Conservation (phyloP, 208 protist genomes). For the Wallacemonas rigidus region DNA sequence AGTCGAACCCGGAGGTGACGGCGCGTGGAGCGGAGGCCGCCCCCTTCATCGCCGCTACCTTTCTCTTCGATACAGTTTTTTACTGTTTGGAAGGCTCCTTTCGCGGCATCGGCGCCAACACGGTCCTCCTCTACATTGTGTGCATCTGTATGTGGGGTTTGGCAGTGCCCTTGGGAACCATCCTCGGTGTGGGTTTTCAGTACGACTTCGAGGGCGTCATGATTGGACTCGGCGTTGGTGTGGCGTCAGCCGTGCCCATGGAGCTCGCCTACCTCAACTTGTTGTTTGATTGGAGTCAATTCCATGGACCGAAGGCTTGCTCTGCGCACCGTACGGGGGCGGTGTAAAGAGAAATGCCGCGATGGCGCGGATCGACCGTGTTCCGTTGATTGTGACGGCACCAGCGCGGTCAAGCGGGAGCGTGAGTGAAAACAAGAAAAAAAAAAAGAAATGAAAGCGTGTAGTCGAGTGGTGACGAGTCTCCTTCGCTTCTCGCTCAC, state of each 20-base stretch:
- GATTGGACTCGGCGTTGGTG: conserved; percentile 8
- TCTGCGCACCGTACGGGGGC: no score
- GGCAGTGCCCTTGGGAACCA: conserved; percentile 22
- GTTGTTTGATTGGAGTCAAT: conserved; percentile 4
- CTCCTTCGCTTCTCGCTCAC: background rate
- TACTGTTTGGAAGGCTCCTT: conserved; percentile 34
- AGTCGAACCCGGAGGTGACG: conserved; percentile 28
- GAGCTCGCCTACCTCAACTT: conserved; percentile 19
- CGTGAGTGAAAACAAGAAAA: background rate
- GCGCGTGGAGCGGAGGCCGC: conserved; percentile 14
- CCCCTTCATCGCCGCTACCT: conserved; percentile 13
- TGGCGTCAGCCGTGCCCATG: conserved; percentile 11
- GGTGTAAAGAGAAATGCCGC: no score
- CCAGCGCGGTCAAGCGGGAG: background rate
- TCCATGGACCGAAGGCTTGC: background rate
- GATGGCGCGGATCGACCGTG: no score
- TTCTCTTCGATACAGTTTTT: conserved; percentile 34
- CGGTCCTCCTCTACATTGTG: conserved; percentile 17
- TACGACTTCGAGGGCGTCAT: conserved; percentile 23
- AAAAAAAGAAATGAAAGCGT: background rate
- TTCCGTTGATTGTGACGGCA: background rate
- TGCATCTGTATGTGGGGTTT: conserved; percentile 31
- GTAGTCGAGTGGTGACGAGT: background rate
- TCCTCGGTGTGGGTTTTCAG: conserved; percentile 17
- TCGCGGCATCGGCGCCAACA: conserved; percentile 31